Percentiles rank a stretch among this genome's conserved stretches.
phyloP scores from a whole-genome alignment of 2,329 filamentous ascomycete genomes.

The Xylaria multiplex region DNA sequence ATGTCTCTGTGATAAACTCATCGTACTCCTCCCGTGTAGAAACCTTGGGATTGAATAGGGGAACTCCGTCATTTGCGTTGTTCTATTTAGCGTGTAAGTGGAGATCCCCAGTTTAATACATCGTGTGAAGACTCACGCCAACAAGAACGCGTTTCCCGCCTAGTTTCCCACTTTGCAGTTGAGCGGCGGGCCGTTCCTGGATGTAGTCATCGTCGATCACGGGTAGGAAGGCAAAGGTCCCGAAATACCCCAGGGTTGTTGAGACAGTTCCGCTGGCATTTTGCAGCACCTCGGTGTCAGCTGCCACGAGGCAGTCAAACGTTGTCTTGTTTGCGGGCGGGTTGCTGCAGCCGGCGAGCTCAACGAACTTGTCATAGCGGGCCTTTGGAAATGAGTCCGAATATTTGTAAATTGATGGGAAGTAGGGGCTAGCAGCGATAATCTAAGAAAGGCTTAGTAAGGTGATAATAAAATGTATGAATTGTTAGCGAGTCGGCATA shows the following conservation, averaged over 20 bases:
- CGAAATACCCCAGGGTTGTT: slow-evolving; percentile 44
- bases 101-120: background rate
- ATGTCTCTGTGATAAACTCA: slow-evolving; percentile 42
- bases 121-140: slow-evolving; percentile 37
- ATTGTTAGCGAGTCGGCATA: slow-evolving; percentile 19
- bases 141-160: slow-evolving; percentile 43
- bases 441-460: slow-evolving; percentile 37
- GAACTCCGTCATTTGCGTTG: slow-evolving; percentile 49
- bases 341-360: slow-evolving; percentile 42
- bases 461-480: background rate
- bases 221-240: slow-evolving; percentile 46
- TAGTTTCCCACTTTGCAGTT: slow-evolving; percentile 33
- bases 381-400: slow-evolving; percentile 38
- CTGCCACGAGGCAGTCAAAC: slow-evolving; percentile 45
- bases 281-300: slow-evolving; percentile 42
- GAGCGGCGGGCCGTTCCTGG: slow-evolving; percentile 39
- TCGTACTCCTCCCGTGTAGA: slow-evolving; percentile 41
- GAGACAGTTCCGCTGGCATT: slow-evolving; percentile 46
- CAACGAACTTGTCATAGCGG: slow-evolving; percentile 43
- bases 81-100: slow-evolving; percentile 41
- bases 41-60: slow-evolving; percentile 47
- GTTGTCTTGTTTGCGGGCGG: slow-evolving; percentile 27
- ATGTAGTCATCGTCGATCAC: slow-evolving; percentile 46
- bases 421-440: slow-evolving; percentile 44
- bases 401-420: slow-evolving; percentile 42